Conservation (phyloP, 306 rosid genomes). For the Oxytropis ochrocephala region DNA sequence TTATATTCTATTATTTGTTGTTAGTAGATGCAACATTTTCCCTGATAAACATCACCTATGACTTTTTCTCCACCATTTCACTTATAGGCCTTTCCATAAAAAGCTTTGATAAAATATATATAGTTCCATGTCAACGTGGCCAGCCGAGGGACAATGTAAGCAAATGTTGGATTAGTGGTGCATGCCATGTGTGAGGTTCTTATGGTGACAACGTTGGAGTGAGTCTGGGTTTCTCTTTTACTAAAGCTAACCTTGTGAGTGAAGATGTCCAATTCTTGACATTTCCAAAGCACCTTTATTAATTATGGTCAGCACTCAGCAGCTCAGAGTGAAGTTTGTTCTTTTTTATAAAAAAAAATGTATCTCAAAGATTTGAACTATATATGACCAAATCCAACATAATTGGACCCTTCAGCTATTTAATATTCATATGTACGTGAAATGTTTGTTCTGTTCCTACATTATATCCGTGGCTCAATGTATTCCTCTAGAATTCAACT, state of each 20-base stretch:
- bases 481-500: background rate
- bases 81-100: background rate
- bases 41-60: background rate
- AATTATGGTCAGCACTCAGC: background rate
- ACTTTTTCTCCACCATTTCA: background rate
- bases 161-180: slow-evolving; percentile 41
- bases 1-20: too few relatives aligned
- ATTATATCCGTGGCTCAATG: background rate
- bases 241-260: background rate
- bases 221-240: too few relatives aligned
- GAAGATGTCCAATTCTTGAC: background rate
- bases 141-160: slow-evolving; percentile 30
- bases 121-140: slow-evolving; percentile 25
- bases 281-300: slow-evolving; percentile 21
- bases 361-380: slow-evolving; percentile 7
- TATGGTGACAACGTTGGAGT: slow-evolving; percentile 1
- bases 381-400: slow-evolving; percentile 10
- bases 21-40: too few relatives aligned
- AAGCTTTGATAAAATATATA: background rate
- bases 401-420: background rate
- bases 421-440: background rate
- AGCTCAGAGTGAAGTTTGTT: too few relatives aligned
- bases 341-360: background rate
- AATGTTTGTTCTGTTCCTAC: background rate
- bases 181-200: slow-evolving; percentile 27